A percentile compares a stretch with the other conserved stretches of the same genome.
phyloP scores from a whole-genome alignment of 306 rosid genomes.

The Luffa aegyptiaca region DNA sequence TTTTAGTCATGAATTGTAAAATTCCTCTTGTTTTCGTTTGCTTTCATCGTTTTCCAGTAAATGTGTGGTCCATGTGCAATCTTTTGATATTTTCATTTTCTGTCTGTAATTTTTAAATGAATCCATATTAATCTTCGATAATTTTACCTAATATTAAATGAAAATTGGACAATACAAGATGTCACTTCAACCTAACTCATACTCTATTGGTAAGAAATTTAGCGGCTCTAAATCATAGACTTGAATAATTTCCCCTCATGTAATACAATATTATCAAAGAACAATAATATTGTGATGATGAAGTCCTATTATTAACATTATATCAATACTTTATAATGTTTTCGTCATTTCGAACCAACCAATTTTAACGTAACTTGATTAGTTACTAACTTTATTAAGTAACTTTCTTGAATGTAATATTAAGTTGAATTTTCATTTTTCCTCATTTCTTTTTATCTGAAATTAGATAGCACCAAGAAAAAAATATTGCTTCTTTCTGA shows the following conservation, averaged over 20 bases:
- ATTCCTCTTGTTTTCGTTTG: background rate
- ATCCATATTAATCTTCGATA: background rate
- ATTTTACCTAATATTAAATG: background rate
- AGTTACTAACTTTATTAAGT: background rate
- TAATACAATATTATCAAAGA: background rate
- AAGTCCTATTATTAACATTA: background rate
- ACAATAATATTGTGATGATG: background rate
- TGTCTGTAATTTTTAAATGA: background rate
- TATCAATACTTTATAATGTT: background rate
- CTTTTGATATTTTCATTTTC: background rate
- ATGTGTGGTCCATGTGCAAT: background rate
- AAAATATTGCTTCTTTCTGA: background rate
- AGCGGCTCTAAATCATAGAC: background rate
- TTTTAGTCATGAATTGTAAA: background rate
- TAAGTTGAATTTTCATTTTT: background rate
- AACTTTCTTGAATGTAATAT: background rate
- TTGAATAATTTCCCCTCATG: background rate
- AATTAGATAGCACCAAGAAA: background rate
- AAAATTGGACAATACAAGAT: background rate
- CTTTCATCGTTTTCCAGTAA: background rate
- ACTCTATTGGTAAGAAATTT: background rate
- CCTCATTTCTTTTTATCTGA: background rate
- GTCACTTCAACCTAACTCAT: background rate
- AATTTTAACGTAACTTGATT: background rate
- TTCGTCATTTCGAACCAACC: background rate